Evolutionary conservation across 306 rosid genomes (phyloP), one percentile per base, ranked within the genome.

Genomic region (Dalbergia cultrata): DNA sequence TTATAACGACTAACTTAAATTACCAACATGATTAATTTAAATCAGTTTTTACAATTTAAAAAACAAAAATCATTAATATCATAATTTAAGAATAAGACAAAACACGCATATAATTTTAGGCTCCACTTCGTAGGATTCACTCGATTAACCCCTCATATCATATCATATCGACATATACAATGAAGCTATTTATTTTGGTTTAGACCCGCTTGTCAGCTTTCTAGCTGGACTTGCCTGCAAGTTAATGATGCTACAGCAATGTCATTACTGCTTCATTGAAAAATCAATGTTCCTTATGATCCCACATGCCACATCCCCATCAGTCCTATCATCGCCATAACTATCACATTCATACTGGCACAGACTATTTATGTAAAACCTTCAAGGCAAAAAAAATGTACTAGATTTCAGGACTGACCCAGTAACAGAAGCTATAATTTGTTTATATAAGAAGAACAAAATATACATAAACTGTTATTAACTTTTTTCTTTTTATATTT

Each of bases 211-310:
- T 71, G 83, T 66, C 80, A 78, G 83, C n/a, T 1, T 83, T 49
- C 60, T 73, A 67, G 80, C 83, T 78, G 73, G 78, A 76, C 4
- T 76, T 76, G 78, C 80, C 79, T 47, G 72, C 67, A 58, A 72
- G 56, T 70, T 70, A 57, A 83, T 70, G 73, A 19, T 39, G 37
- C 67, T 17, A 64, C 67, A 76, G 44, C 31, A 71, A 47, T 45
- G 71, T 44, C 49, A 54, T 75, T 54, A 81, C 66, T 65, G 52
- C 49, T 47, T 47, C 56, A 73, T 62, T 67, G 60, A 78, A 78
- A 54, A 74, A 49, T 63, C 8, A 35, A 63, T 69, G 76, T 65
- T 64, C 80, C 75, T 52, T 68, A 54, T 63, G 37, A 53, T 64
- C 69, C 79, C 89, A 86, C 75, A 35, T 80, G 82, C 64, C 22